phyloP scores from a whole-genome alignment of 352 stramenopile genomes.

The Phytopythium aichiense region DNA sequence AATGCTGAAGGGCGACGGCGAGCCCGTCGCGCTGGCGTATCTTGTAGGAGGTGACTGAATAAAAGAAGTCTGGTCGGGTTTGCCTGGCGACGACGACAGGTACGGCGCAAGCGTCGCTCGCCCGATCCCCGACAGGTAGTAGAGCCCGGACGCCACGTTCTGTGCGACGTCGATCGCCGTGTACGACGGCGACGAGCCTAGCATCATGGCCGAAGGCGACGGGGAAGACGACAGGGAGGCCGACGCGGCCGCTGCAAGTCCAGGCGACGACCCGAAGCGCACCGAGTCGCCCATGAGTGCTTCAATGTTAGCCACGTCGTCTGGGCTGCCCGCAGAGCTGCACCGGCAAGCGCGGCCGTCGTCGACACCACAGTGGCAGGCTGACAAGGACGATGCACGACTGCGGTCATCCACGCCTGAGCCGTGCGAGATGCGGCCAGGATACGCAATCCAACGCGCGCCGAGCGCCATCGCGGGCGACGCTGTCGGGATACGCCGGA shows the following conservation, averaged over 20 bases:
- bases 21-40: slow-evolving; percentile 8
- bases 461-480: slow-evolving; percentile 65
- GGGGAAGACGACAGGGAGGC: background rate
- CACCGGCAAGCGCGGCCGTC: slow-evolving; percentile 1
- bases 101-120: slow-evolving; percentile 69
- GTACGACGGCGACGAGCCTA: slow-evolving; percentile 41
- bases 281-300: slow-evolving; percentile 30
- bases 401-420: background rate
- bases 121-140: slow-evolving; percentile 77
- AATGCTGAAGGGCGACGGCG: slow-evolving; percentile 4
- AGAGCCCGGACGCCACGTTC: slow-evolving; percentile 84
- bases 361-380: slow-evolving; percentile 13
- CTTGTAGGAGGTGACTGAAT: background rate
- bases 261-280: slow-evolving; percentile 8
- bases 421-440: slow-evolving; percentile 24
- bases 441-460: slow-evolving; percentile 65
- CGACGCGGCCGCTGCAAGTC: background rate
- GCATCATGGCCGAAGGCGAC: slow-evolving; percentile 11
- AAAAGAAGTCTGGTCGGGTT: slow-evolving; percentile 8
- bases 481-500: slow-evolving; percentile 40
- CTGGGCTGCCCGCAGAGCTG: slow-evolving; percentile 7
- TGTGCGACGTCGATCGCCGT: slow-evolving; percentile 81
- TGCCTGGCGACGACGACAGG: slow-evolving; percentile 59
- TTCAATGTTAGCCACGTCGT: slow-evolving; percentile 32
- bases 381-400: background rate